These are phyloP conservation scores for Sphaerulina musiva DNA, from an alignment of 2,329 filamentous ascomycete species.

Conservation along the genomic window DNA sequence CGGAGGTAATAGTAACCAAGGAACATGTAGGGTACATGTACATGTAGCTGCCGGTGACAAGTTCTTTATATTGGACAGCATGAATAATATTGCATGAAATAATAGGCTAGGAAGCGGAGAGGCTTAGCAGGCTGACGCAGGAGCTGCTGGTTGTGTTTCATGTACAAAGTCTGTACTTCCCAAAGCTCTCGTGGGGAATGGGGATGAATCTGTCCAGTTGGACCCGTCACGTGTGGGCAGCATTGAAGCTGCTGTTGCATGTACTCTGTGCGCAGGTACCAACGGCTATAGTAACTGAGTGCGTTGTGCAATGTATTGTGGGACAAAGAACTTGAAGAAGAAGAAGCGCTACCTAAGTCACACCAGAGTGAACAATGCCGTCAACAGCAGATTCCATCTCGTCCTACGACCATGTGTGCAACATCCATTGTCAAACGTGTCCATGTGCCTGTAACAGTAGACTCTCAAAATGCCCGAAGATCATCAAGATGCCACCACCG, in stretches of 20 bases:
- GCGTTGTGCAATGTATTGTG: background rate
- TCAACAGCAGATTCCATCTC: conserved; percentile 2
- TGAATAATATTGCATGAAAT: background rate
- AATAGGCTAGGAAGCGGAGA: background rate
- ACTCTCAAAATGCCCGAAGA: background rate
- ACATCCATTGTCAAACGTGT: background rate
- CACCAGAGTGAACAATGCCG: background rate
- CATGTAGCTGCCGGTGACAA: no score
- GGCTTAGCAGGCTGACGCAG: background rate
- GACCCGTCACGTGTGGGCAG: background rate
- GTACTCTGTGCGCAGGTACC: background rate
- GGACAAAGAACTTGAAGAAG: background rate
- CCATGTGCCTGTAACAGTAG: background rate
- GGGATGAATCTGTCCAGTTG: background rate
- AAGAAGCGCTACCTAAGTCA: background rate
- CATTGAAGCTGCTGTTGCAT: background rate
- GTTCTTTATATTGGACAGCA: background rate
- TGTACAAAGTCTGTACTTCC: background rate
- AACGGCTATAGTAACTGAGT: background rate
- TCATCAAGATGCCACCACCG: background rate
- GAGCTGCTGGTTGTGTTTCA: background rate
- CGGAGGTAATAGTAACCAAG: no score
- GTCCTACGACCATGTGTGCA: background rate
- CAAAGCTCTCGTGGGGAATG: background rate
- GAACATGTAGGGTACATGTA: no score